These are phyloP conservation scores for Yamadazyma phyllophila DNA, from an alignment of 805 yeast species.

Conservation along the genomic window DNA sequence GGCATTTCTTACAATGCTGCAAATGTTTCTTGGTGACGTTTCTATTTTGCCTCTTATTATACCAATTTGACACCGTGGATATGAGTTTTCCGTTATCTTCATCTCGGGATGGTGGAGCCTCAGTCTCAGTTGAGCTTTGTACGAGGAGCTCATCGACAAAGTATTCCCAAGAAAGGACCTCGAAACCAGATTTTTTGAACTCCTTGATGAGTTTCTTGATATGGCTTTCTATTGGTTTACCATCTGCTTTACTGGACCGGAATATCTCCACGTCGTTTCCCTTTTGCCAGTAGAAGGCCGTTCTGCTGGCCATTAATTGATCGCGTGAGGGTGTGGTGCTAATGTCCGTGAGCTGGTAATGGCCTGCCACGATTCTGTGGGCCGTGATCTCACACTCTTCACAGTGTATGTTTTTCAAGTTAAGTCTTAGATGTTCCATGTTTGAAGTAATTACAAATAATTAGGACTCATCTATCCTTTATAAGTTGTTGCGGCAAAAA, in stretches of 20 bases:
- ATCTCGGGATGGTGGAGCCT: neutral
- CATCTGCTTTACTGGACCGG: conserved; percentile 7
- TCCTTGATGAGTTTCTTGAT: conserved; percentile 23
- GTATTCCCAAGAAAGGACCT: conserved; percentile 35
- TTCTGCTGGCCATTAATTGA: neutral
- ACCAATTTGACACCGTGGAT: conserved; percentile 2
- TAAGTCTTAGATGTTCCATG: conserved; percentile 24
- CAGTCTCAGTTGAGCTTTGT: conserved; percentile 16
- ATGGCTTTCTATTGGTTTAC: neutral
- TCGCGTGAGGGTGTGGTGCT: neutral
- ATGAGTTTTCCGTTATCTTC: neutral
- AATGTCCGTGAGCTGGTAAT: conserved; percentile 6
- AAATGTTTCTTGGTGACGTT: conserved; percentile 27
- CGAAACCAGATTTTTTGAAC: conserved; percentile 38
- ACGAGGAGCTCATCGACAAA: conserved; percentile 16
- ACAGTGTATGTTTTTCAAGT: conserved; percentile 54
- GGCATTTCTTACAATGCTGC: conserved; percentile 43
- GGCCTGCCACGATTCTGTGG: conserved; percentile 7
- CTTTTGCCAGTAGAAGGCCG: conserved; percentile 16
- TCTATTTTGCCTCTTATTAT: neutral
- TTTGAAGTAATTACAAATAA: neutral
- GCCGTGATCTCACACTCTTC: conserved; percentile 47
- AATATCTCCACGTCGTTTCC: conserved; percentile 28
- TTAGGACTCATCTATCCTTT: neutral
- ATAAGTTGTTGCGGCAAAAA: conserved; percentile 8